phyloP scores from a whole-genome alignment of 2,329 filamentous ascomycete genomes.

The Cyphellophora europaea region DNA sequence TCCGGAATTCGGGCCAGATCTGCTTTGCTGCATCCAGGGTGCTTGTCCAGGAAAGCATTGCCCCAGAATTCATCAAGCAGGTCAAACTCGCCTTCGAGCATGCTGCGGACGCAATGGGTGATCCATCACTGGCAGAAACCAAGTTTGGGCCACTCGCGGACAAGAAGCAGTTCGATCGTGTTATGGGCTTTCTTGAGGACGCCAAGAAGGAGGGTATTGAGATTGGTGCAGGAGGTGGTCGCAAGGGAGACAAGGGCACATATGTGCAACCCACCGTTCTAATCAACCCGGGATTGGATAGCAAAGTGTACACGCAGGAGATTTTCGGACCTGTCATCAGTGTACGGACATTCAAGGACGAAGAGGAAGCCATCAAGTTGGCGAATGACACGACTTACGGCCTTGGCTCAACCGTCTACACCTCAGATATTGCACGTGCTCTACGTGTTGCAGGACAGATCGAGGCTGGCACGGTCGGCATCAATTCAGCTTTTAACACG shows the following conservation, averaged over 20 bases:
- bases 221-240: conserved; percentile 54
- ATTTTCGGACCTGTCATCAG: conserved; percentile 56
- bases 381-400: conserved; percentile 53
- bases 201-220: conserved; percentile 65
- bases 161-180: conserved; percentile 60
- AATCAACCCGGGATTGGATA: conserved; percentile 45
- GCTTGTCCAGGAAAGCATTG: conserved; percentile 51
- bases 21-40: conserved; percentile 58
- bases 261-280: conserved; percentile 55
- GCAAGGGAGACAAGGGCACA: conserved; percentile 50
- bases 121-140: conserved; percentile 60
- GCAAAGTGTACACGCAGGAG: conserved; percentile 53
- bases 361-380: conserved; percentile 48
- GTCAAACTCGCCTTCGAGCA: conserved; percentile 23
- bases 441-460: conserved; percentile 46
- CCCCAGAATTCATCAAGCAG: conserved; percentile 56
- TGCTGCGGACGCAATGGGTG: conserved; percentile 50
- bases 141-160: conserved; percentile 71
- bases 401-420: conserved; percentile 49
- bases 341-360: conserved; percentile 47
- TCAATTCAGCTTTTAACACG: conserved; percentile 50
- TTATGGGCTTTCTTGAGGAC: conserved; percentile 59
- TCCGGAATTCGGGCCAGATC: conserved; percentile 53
- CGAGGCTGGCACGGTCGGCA: conserved; percentile 62
- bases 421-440: conserved; percentile 54